Conservation (phyloP, 2,329 filamentous ascomycete genomes). For the Huntiella omanensis region DNA sequence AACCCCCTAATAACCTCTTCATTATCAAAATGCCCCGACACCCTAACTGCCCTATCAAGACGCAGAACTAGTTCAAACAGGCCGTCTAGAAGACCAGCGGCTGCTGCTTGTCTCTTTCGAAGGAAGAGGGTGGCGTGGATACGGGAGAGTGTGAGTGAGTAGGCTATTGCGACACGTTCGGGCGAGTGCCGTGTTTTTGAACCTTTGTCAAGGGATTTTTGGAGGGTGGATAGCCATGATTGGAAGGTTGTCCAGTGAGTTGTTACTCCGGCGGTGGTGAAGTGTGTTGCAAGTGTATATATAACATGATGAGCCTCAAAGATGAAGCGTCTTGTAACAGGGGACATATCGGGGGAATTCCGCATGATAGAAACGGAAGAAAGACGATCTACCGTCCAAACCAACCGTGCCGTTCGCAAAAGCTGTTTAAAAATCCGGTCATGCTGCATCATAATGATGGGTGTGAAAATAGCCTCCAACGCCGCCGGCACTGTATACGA, state of each 20-base stretch:
- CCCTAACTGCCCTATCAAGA: slow-evolving; percentile 39
- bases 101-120: slow-evolving; percentile 53
- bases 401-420: slow-evolving; percentile 57
- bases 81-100: slow-evolving; percentile 54
- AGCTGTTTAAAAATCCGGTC: slow-evolving; percentile 70
- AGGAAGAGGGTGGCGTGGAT: slow-evolving; percentile 59
- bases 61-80: slow-evolving; percentile 55
- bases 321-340: slow-evolving; percentile 33
- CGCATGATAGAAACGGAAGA: slow-evolving; percentile 34
- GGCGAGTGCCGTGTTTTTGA: slow-evolving; percentile 33
- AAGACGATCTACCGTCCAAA: slow-evolving; percentile 52
- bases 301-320: slow-evolving; percentile 69
- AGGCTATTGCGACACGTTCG: slow-evolving; percentile 46
- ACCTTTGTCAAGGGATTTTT: slow-evolving; percentile 30
- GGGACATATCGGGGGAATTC: neutral
- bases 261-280: slow-evolving; percentile 60
- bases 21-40: slow-evolving; percentile 19
- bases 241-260: slow-evolving; percentile 57
- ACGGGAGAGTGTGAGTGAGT: slow-evolving; percentile 54
- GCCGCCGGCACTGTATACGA: slow-evolving; percentile 63
- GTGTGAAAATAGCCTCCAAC: slow-evolving; percentile 55
- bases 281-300: slow-evolving; percentile 51
- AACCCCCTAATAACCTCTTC: slow-evolving; percentile 23
- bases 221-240: slow-evolving; percentile 41
- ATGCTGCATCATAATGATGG: slow-evolving; percentile 54